Base-by-base conservation (phyloP, 495 filamentous ascomycete species). In the Penicillium goetzii region DNA sequence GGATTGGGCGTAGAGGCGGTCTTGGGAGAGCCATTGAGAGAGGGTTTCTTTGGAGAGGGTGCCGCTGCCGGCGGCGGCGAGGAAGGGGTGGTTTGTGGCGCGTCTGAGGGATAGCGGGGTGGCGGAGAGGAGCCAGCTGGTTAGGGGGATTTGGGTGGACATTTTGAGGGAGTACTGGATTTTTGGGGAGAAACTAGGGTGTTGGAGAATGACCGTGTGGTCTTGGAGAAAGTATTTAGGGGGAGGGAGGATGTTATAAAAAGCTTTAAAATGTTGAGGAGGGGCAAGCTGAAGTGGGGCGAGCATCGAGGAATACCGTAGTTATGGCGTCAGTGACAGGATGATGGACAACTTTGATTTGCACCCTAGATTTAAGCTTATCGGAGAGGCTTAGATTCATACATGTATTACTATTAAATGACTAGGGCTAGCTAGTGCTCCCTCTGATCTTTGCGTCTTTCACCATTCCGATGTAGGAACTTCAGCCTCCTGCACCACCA, bases 11-110 rank as follows among this genome's bases (percentile, higher is more conserved):
- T 92, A 92, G 56, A 92, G 81, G 10, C 88, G 78, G 77, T 93
- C 90, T 75, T 92, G 89, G 25, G 88, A 83, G 43, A 93, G 84
- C 90, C 90, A 93, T 72, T 84, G 79, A 38, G 84, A 81, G 14
- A 92, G 82, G 0, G 77, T 71, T 1, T 75, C 65, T 49, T 84
- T 83, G 23, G 83, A 73, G 34, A 92, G 79, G 4, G 78, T 83
- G 59, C 90, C 90, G 55, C 79, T 74, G 28, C 89, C 89, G 28
- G 89, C 89, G 57, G 84, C 79, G 26, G 80, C 78, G 58, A 93
- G 86, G 79, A 93, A 93, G 1, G 85, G 83, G 63, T 86, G 81
- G 60, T 85, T 84, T 21, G 89, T 92, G 53, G 89, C 87, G 15
- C 72, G 69, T 19, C 75, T 74, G 69, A 86, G 83, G 59, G 80